phyloP scores from a whole-genome alignment of 176 grass and related monocot genomes.

The Aegilops tauschii region DNA sequence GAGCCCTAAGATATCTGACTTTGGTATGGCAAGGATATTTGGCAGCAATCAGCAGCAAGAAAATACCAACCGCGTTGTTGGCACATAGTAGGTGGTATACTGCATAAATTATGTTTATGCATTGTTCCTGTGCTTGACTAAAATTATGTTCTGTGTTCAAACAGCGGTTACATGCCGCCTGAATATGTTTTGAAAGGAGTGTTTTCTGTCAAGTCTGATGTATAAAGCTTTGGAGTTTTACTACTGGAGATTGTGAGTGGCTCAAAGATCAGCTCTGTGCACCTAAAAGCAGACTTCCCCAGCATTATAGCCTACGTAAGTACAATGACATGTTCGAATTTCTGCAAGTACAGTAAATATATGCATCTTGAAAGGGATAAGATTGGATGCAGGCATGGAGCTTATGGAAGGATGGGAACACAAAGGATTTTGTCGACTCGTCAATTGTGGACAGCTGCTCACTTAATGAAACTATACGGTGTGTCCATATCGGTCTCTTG shows the following conservation, averaged over 20 bases:
- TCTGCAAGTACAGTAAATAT: background rate
- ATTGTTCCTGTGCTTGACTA: background rate
- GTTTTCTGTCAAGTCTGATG: conserved; percentile 51
- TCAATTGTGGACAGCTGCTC: conserved; percentile 16
- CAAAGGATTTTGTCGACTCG: conserved; percentile 31
- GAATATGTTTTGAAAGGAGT: conserved; percentile 53
- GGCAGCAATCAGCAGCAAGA: conserved; percentile 2
- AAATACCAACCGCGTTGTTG: conserved; percentile 29
- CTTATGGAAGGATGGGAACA: conserved; percentile 35
- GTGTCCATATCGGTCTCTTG: conserved; percentile 34
- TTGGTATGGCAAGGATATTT: conserved; percentile 43
- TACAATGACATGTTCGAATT: background rate
- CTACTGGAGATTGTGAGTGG: conserved; percentile 45
- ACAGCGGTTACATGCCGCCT: conserved; percentile 46
- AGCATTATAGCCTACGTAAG: conserved; percentile 46
- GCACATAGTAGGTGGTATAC: conserved; percentile 35
- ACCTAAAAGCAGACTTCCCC: background rate
- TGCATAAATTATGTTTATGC: background rate
- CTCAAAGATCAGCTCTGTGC: conserved; percentile 20
- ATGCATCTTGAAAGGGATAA: background rate
- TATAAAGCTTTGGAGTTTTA: conserved; percentile 44
- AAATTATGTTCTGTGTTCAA: background rate
- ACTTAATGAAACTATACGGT: conserved; percentile 19
- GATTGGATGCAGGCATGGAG: conserved; percentile 37
- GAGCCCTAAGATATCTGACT: conserved; percentile 37